Evolutionary conservation across 2,329 filamentous ascomycete species (phyloP).

Genomic region (Penicillium griseofulvum): DNA sequence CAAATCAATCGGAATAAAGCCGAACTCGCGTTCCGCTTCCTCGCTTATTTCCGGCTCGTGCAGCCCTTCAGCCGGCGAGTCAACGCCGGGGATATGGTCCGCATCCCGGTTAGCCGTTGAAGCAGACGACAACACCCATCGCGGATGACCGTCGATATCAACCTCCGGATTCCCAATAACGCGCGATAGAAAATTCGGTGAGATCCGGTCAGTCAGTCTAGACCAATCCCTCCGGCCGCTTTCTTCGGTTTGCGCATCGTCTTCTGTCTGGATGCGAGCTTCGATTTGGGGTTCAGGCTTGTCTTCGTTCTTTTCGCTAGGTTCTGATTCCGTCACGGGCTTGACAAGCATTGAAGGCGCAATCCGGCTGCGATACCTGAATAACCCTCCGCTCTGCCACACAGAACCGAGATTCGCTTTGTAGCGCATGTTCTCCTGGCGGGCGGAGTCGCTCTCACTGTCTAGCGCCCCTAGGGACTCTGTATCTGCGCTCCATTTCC

Average conservation of each 20-base stretch:
- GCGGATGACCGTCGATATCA: slow-evolving; percentile 41
- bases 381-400: slow-evolving; percentile 52
- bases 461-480: slow-evolving; percentile 39
- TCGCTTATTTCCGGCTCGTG: slow-evolving; percentile 23
- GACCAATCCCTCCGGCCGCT: slow-evolving; percentile 55
- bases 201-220: slow-evolving; percentile 52
- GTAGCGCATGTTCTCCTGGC: slow-evolving; percentile 51
- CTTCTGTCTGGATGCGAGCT: slow-evolving; percentile 14
- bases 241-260: slow-evolving; percentile 27
- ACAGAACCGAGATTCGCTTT: slow-evolving; percentile 57
- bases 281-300: not conserved
- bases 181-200: slow-evolving; percentile 48
- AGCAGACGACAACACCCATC: slow-evolving; percentile 58
- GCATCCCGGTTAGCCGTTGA: slow-evolving; percentile 56
- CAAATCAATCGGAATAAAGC: slow-evolving; percentile 58
- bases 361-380: slow-evolving; percentile 41
- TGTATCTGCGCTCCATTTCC: slow-evolving; percentile 52
- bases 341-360: slow-evolving; percentile 47
- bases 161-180: slow-evolving; percentile 46
- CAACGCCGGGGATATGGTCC: slow-evolving; percentile 60
- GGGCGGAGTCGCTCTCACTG: slow-evolving; percentile 33
- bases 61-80: slow-evolving; percentile 19
- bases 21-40: slow-evolving; percentile 48
- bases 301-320: slow-evolving; percentile 9
- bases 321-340: slow-evolving; percentile 15